Conservation (phyloP, 2,329 filamentous ascomycete genomes). For the Chrysoporthe austroafricana region DNA sequence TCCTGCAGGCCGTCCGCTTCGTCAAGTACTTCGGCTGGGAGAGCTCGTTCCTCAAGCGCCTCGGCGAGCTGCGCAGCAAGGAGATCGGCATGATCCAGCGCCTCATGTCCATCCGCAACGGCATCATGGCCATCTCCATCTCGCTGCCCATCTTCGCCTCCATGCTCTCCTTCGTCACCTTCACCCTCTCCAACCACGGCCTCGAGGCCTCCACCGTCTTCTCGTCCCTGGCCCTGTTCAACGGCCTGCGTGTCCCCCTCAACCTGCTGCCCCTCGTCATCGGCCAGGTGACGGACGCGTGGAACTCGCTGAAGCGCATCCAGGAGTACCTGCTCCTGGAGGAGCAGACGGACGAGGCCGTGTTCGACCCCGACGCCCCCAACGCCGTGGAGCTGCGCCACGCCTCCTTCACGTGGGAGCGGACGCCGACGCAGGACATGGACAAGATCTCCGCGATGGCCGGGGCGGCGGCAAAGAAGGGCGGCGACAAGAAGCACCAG, state of each 20-base stretch:
- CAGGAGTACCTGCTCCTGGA: constrained; percentile 87
- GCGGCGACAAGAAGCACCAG: constrained; percentile 48
- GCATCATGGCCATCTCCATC: constrained; percentile 81
- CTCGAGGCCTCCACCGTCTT: constrained; percentile 81
- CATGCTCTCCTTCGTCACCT: constrained; percentile 92
- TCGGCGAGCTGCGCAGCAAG: constrained; percentile 71
- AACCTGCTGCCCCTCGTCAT: constrained; percentile 88
- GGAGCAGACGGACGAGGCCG: constrained; percentile 75
- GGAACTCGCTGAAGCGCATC: constrained; percentile 81
- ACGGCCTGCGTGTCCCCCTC: constrained; percentile 84
- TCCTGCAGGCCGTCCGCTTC: constrained; percentile 86
- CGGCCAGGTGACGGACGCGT: constrained; percentile 87
- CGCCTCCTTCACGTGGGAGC: constrained; percentile 89
- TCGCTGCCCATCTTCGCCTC: constrained; percentile 91
- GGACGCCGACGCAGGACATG: constrained; percentile 58
- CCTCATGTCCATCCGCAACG: constrained; percentile 81
- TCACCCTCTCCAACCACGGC: constrained; percentile 65
- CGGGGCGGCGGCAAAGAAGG: constrained; percentile 45
- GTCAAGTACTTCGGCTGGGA: constrained; percentile 99
- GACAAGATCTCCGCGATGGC: constrained; percentile 48
- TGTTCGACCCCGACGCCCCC: constrained; percentile 58
- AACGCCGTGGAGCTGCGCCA: constrained; percentile 72
- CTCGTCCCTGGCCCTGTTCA: constrained; percentile 92
- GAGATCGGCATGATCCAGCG: constrained; percentile 87
- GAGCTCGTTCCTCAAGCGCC: constrained; percentile 76